phyloP scores from a whole-genome alignment of 169 alveolate species.

The Babesia sp. region DNA sequence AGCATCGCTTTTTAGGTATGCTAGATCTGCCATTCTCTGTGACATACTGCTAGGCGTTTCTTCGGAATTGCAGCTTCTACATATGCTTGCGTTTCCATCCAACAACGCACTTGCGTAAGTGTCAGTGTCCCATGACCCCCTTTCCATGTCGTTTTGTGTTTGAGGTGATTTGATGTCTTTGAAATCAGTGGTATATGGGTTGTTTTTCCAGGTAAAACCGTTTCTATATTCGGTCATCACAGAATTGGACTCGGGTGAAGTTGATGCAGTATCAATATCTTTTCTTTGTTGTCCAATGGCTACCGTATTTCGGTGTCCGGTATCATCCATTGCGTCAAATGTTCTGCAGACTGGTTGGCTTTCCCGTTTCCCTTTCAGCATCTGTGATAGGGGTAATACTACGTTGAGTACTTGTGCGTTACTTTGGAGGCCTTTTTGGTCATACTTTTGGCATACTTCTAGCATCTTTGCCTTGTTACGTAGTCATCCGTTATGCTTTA shows the following conservation, averaged over 20 bases:
- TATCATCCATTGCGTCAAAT: conserved; percentile 11
- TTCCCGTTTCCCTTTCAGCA: conserved; percentile 8
- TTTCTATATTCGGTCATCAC: conserved; percentile 1
- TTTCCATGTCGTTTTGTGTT: not conserved
- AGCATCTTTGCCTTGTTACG: conserved; percentile 10
- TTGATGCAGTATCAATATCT: conserved; percentile 32
- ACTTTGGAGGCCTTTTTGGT: not conserved
- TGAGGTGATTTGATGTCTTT: not conserved
- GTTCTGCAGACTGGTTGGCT: not conserved
- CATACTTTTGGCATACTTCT: conserved; percentile 18
- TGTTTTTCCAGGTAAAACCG: conserved; percentile 8
- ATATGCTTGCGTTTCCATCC: conserved; percentile 14
- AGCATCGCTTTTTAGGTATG: not conserved
- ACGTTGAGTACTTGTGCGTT: not conserved
- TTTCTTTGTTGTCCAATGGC: conserved; percentile 11
- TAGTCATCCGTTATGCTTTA: not conserved
- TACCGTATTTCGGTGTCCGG: not conserved
- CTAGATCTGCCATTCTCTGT: not conserved
- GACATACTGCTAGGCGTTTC: not conserved
- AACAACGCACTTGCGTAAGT: conserved; percentile 3
- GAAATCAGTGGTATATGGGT: not conserved
- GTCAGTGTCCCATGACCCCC: conserved; percentile 2
- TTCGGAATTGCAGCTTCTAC: conserved; percentile 1
- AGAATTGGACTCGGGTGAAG: conserved; percentile 30
- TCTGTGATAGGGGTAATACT: not conserved